Evolutionary conservation across 2,329 filamentous ascomycete species (phyloP).

Genomic region (Zymoseptoria crescenta): DNA sequence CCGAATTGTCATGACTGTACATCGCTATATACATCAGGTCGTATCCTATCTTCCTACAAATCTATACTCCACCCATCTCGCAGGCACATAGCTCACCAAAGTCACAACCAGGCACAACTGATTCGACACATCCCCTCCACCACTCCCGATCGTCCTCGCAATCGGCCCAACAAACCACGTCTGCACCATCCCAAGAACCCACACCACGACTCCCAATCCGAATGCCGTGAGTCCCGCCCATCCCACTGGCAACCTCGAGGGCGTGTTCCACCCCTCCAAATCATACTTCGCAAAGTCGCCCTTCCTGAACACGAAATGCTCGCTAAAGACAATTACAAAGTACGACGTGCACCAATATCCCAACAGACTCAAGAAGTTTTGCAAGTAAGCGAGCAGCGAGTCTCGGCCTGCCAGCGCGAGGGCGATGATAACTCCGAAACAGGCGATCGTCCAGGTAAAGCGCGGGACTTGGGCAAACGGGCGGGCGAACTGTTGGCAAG

Average conservation of each 20-base stretch:
- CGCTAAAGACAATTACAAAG: constrained; percentile 39
- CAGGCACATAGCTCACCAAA: constrained; percentile 40
- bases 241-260: constrained; percentile 35
- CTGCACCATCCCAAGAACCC: constrained; percentile 48
- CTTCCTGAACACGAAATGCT: constrained; percentile 39
- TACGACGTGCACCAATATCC: constrained; percentile 43
- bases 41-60: constrained; percentile 31
- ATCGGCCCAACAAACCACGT: constrained; percentile 45
- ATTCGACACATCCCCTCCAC: constrained; percentile 50
- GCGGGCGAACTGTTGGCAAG: constrained; percentile 41
- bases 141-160: constrained; percentile 47
- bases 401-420: constrained; percentile 39
- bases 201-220: constrained; percentile 34
- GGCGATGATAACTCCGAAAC: constrained; percentile 37
- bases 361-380: constrained; percentile 40
- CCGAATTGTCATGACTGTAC: not conserved
- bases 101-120: constrained; percentile 47
- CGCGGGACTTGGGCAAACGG: constrained; percentile 46
- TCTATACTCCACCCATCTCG: constrained; percentile 44
- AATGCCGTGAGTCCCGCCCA: constrained; percentile 35
- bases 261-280: constrained; percentile 40
- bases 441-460: constrained; percentile 40
- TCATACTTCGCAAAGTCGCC: constrained; percentile 37
- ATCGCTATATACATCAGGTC: constrained; percentile 1
- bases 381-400: constrained; percentile 35